Evolutionary conservation across 176 grass and related monocot species (phyloP).

Genomic region (Cymbopogon citratus): DNA sequence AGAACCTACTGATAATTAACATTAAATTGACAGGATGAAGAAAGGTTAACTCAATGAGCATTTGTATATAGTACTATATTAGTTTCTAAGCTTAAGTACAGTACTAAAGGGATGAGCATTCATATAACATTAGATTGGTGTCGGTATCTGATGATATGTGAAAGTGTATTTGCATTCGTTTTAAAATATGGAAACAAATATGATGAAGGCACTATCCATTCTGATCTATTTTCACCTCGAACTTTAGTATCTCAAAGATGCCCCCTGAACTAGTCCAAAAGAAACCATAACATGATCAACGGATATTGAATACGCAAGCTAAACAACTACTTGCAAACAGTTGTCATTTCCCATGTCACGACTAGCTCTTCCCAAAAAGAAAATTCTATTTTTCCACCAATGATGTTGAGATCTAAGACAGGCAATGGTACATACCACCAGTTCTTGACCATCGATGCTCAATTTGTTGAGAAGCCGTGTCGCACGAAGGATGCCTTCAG

Average conservation of each 20-base stretch:
- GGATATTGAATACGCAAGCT: constrained; percentile 8
- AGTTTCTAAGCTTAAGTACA: neutral
- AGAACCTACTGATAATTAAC: neutral
- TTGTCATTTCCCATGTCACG: neutral
- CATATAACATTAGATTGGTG: neutral
- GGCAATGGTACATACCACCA: constrained; percentile 62
- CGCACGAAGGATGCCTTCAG: constrained; percentile 87
- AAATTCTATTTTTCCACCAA: neutral
- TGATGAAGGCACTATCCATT: neutral
- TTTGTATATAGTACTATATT: neutral
- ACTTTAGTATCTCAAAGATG: neutral
- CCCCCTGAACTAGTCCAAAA: neutral
- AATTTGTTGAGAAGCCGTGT: constrained; percentile 84
- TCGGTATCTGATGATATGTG: neutral
- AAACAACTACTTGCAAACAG: neutral
- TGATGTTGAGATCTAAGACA: neutral
- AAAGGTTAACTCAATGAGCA: neutral
- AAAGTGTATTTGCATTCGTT: neutral
- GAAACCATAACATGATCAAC: neutral
- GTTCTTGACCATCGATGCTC: constrained; percentile 88
- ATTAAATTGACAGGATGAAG: constrained; percentile 25
- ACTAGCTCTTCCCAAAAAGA: neutral
- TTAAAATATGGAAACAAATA: neutral
- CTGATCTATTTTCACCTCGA: neutral
- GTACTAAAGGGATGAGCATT: neutral